Percentiles rank a stretch among this genome's conserved stretches.
Conservation (phyloP, 139 green algal species). For the Haematococcus lacustris region DNA sequence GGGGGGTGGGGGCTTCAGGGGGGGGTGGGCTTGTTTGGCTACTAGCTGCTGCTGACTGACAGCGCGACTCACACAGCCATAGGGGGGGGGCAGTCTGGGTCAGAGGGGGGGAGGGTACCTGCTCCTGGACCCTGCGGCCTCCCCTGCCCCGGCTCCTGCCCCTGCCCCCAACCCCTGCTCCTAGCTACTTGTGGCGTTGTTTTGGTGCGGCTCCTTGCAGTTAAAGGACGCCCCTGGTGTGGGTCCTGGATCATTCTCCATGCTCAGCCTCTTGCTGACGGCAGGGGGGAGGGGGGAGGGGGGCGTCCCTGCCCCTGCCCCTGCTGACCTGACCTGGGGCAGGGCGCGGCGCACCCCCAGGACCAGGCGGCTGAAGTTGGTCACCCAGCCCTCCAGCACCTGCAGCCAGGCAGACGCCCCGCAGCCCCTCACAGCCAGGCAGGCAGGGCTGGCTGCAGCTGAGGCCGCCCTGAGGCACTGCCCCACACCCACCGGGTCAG, state of each 20-base stretch:
- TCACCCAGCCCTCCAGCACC: too few species aligned
- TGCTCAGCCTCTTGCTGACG: neutral
- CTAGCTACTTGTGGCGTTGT: neutral
- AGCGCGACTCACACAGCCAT: too few species aligned
- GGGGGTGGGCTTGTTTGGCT: neutral
- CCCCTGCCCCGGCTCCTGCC: too few species aligned
- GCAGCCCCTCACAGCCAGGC: too few species aligned
- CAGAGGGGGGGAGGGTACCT: too few species aligned
- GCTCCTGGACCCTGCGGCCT: too few species aligned
- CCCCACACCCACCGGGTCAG: too few species aligned
- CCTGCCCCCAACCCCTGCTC: neutral
- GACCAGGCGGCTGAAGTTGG: constrained; percentile 11
- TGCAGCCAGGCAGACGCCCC: too few species aligned
- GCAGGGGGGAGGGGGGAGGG: too few species aligned
- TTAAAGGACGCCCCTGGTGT: neutral
- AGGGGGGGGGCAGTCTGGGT: too few species aligned
- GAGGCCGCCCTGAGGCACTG: too few species aligned
- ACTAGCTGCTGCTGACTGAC: neutral
- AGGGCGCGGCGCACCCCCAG: neutral
- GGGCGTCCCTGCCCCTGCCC: neutral
- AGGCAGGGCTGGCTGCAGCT: too few species aligned
- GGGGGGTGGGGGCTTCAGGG: neutral
- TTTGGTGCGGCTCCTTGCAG: neutral
- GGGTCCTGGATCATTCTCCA: neutral
- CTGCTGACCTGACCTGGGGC: neutral